phyloP scores from a whole-genome alignment of 345 rosid genomes.

The Brassica carinata region DNA sequence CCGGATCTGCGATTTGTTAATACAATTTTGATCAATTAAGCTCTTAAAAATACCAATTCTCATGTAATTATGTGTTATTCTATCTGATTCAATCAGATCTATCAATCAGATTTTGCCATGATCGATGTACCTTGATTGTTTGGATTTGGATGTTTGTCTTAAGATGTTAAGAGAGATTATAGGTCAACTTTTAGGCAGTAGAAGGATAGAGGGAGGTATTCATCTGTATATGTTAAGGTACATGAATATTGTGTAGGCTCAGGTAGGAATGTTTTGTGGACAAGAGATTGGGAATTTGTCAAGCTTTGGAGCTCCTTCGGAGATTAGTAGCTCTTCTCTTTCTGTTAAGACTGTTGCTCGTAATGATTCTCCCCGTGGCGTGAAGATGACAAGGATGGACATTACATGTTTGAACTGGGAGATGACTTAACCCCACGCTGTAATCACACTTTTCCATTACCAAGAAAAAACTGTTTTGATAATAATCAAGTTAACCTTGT shows the following conservation, averaged over 20 bases:
- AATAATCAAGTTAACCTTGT: constrained; percentile 16
- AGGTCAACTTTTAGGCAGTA: constrained; percentile 9
- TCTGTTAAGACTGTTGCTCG: constrained; percentile 60
- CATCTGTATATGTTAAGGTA: constrained; percentile 54
- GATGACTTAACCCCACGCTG: constrained; percentile 94
- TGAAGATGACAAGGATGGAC: constrained; percentile 98
- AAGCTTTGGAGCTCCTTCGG: constrained; percentile 64
- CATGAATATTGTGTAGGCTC: constrained; percentile 96
- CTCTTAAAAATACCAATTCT: neutral
- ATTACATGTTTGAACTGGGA: constrained; percentile 96
- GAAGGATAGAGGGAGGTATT: constrained; percentile 42
- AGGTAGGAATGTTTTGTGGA: constrained; percentile 92
- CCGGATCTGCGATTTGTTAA: constrained; percentile 12
- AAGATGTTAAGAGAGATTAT: constrained; percentile 7
- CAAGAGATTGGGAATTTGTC: constrained; percentile 85
- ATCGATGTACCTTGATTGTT: neutral
- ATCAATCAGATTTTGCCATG: neutral
- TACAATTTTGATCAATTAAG: neutral
- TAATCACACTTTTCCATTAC: constrained; percentile 64
- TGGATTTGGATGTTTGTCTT: constrained; percentile 4
- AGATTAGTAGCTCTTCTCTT: constrained; percentile 48
- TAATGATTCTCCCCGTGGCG: constrained; percentile 89
- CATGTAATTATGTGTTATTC: constrained; percentile 2
- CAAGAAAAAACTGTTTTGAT: constrained; percentile 21
- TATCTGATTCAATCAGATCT: constrained; percentile 22